Evolutionary conservation across 441 rosid genomes (phyloP), one percentile per base, ranked within the genome.

Genomic region (Kokia cookei): DNA sequence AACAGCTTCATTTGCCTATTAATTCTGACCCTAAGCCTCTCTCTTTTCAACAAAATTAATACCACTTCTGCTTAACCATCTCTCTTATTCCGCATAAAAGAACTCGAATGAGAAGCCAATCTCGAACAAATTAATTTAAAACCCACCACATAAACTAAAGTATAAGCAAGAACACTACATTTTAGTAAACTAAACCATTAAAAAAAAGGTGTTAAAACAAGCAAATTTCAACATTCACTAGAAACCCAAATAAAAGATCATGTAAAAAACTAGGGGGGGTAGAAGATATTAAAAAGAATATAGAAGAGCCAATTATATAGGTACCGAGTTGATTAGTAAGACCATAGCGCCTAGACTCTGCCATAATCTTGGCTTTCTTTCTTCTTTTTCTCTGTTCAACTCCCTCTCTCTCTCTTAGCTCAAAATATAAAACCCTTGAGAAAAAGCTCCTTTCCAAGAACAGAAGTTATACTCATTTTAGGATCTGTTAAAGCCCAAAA

Each of bases 331-430:
- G 88, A 72, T 72, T 79, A 59, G 62, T 80, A 17, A 80, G 76
- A 62, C 74, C 82, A 58, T 77, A 81, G 72, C 86, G 78, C 81
- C 84, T 67, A 60, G 84, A 40, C 63, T 87, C 91, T 47, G 88
- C 86, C 91, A 89, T 89, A 27, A 71, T 60, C 57, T 72, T 71
- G 40, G 22, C 24, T 71, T 40, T 43, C 5, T 57, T 68, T 40
- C 58, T 40, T 43, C 5, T 57, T 68, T 40, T 32, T 54, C 43
- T 70, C 11, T 37, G 40, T 57, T 37, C 53, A 54, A 54, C 40
- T 42, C 53, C 22, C 29, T 32, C 32, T 19, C 22, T 29, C 37
- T 55, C 43, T 43, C 53, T 22, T 5, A 14, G 54, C 40, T 26
- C 15, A 69, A 51, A 32, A 32, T 32, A 32, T 32, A 32, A 32